Evolutionary conservation across 352 stramenopile species (phyloP).

Genomic region (Bremia lactucae): DNA sequence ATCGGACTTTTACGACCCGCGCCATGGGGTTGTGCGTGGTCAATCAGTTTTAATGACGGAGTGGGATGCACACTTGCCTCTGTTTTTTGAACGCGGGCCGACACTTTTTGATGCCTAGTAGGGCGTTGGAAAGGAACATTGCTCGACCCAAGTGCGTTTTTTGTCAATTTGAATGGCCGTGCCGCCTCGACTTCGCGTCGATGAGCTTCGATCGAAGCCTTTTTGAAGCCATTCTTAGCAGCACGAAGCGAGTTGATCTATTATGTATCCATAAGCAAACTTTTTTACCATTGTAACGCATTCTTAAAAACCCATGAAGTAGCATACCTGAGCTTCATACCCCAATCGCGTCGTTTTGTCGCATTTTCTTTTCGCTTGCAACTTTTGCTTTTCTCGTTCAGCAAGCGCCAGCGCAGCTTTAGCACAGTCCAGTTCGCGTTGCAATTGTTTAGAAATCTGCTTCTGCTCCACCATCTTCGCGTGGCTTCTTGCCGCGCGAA

Average conservation of each 20-base stretch:
- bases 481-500: conserved; percentile 21
- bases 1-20: not conserved
- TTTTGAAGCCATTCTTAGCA: conserved; percentile 36
- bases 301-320: not conserved
- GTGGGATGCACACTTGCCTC: not conserved
- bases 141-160: not conserved
- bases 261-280: not conserved
- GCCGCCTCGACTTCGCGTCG: conserved; percentile 41
- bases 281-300: not conserved
- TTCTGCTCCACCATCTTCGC: conserved; percentile 26
- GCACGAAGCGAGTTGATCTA: conserved; percentile 43
- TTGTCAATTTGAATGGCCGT: conserved; percentile 16
- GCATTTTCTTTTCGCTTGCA: conserved; percentile 16
- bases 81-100: not conserved
- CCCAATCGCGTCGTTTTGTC: conserved; percentile 32
- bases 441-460: conserved; percentile 13
- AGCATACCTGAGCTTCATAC: conserved; percentile 35
- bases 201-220: conserved; percentile 10
- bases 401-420: conserved; percentile 16
- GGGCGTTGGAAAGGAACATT: not conserved
- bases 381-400: conserved; percentile 25
- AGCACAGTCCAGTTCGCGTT: conserved; percentile 22
- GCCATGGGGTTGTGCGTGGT: not conserved
- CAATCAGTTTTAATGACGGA: not conserved
- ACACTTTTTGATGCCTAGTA: not conserved